Evolutionary conservation across 805 yeast species (phyloP), one percentile per base, ranked within the genome.

Genomic region (Sugiyamaella mastotermitis): DNA sequence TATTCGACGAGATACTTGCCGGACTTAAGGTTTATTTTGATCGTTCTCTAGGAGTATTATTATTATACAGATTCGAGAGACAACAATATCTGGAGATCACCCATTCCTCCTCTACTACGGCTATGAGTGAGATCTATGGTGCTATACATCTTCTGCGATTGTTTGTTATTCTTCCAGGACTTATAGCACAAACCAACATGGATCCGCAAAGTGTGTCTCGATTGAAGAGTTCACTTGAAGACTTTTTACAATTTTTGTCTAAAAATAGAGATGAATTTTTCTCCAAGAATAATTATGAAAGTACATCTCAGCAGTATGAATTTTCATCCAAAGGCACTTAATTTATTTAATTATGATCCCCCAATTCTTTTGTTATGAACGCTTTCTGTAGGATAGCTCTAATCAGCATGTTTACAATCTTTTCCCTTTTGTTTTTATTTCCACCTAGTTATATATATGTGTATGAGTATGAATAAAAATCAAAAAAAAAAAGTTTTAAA

Each of bases 61-160:
- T 85, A 22, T 68, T 85, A 2, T 85, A 86, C 61, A 69, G 86
- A 41, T 82, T 75, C 51, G 95, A 85, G 58, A 65, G 92, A 38
- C 73, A 78, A 41, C 95, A 86, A 56, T 83, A 71, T 48, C 65
- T 77, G 37, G 72, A 76, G 21, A 51, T 80, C 17, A 57, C 63
- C 13, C 56, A 66, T 28, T 46, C 58, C 20, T 50, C 57, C n/a
- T 55, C 60, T 20, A 59, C 59, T 35, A 56, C 55, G 36, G 58
- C 61, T 10, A 53, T 66, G 33, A 56, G 72, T 42, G 66, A 70
- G 2, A 56, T 80, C 0, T 90, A 88, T 52, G 95, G 96, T 0
- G 69, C 80, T 1, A 88, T 84, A 50, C 97, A 88, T 59, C 62
- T 92, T 25, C 61, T 90, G 43, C 67, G 98, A 47, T 61, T 90